Base-by-base conservation (phyloP, 495 filamentous ascomycete species). In the Astrothelium subdiscretum region DNA sequence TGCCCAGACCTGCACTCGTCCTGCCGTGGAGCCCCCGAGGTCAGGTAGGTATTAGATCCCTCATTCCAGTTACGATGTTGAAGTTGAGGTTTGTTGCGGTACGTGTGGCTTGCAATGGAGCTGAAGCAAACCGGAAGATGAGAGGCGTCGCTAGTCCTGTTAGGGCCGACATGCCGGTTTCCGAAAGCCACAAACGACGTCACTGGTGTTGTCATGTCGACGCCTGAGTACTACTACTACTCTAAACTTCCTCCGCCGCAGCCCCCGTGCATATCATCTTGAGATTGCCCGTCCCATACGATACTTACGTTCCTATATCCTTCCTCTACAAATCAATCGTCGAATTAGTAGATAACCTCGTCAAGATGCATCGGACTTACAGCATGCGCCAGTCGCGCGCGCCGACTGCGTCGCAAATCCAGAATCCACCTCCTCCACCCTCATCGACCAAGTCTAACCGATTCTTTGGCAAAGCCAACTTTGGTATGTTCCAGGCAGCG, bases 331-430 rank as follows among this genome's bases (percentile, higher is more conserved):
- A 8, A n/a, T 29, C 48, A 27, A 29, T 0, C 2, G 26, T 29
- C 20, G 12, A 24, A 54, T 11, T 5, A 0, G 3, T 4, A 57
- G 29, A 57, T 32, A 20, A 1, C 11, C 3, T 8, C 67, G 54
- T 59, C 61, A 73, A 59, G 22, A 97, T 97, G 94, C 92, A 97
- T 84, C 89, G 94, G 67, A 96, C 94, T 66, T 98, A 98, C 72
- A 96, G 91, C 67, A 96, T 97, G 92, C 90, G 94, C 83, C 87
- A 92, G 78, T 85, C 89, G 78, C 86, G 94, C 81, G 87, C 88
- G 68, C 95, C 95, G 57, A 97, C 95, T 44, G 88, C 88, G 67
- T 88, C 88, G 72, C 88, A 92, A 72, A 81, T 85, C 68, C 85
- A 97, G 82, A 96, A 90, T 74, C 95, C 94, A 26, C 94, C 91